Conservation (phyloP, 441 rosid genomes). For the Erodium texanum region DNA sequence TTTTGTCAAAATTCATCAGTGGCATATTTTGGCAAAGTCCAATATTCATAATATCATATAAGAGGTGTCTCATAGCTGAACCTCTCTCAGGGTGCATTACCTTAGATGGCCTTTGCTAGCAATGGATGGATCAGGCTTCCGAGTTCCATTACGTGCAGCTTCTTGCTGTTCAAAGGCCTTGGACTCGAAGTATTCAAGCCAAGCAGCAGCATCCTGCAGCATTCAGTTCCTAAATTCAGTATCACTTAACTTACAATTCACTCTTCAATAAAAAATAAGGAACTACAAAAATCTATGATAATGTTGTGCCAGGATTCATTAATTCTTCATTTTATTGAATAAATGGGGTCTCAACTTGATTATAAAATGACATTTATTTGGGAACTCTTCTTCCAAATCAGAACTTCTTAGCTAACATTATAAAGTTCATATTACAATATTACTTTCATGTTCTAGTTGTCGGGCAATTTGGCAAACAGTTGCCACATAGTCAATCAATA, state of each 20-base stretch:
- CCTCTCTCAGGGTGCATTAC: slow-evolving; percentile 22
- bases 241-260: background rate
- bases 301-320: slow-evolving; percentile 3
- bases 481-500: background rate
- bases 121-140: slow-evolving; percentile 75
- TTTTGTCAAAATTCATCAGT: slow-evolving; percentile 18
- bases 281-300: background rate
- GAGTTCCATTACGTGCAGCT: slow-evolving; percentile 80
- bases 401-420: background rate
- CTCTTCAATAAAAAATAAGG: background rate
- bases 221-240: slow-evolving; percentile 11
- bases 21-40: background rate
- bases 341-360: background rate
- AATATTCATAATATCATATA: slow-evolving; percentile 9
- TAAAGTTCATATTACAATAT: background rate
- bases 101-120: slow-evolving; percentile 83
- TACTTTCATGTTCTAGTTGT: background rate
- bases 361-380: background rate
- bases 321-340: background rate
- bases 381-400: background rate
- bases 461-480: background rate
- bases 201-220: slow-evolving; percentile 72
- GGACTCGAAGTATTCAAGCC: slow-evolving; percentile 83
- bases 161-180: slow-evolving; percentile 78
- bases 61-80: background rate